phyloP scores from a whole-genome alignment of 148 eudicot genomes.

The Agrostemma githago region DNA sequence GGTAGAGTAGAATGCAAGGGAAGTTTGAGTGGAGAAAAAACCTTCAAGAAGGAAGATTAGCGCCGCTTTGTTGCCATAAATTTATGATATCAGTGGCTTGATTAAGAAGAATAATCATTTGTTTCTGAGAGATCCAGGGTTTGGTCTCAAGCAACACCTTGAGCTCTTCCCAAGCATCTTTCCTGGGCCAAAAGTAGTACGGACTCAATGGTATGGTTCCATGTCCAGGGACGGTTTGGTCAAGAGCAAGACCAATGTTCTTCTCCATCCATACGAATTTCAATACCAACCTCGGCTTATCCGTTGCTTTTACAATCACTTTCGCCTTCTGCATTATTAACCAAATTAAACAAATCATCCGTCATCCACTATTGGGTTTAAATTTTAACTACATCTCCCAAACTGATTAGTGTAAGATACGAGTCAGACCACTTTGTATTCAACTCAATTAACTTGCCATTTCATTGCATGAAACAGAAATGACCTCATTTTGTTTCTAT shows the following conservation, averaged over 20 bases:
- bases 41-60: constrained; percentile 39
- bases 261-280: constrained; percentile 98
- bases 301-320: constrained; percentile 67
- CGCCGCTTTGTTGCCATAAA: constrained; percentile 92
- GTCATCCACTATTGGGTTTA: background rate
- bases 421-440: too few species aligned
- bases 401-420: too few species aligned
- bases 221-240: constrained; percentile 76
- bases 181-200: constrained; percentile 94
- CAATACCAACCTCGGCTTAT: constrained; percentile 75
- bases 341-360: constrained; percentile 5
- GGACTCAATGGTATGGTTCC: constrained; percentile 85
- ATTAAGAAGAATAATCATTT: constrained; percentile 78
- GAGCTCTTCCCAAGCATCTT: constrained; percentile 98
- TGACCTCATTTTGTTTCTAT: too few species aligned
- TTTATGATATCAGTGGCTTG: constrained; percentile 96
- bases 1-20: constrained; percentile 11
- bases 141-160: constrained; percentile 79
- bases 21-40: background rate
- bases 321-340: constrained; percentile 48
- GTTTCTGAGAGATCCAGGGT: constrained; percentile 87
- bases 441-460: too few species aligned
- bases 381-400: too few species aligned
- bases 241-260: constrained; percentile 76
- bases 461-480: too few species aligned